Base-by-base conservation (phyloP, 192 early-diverging fungal genomes). In the Kappamyces sp. region DNA sequence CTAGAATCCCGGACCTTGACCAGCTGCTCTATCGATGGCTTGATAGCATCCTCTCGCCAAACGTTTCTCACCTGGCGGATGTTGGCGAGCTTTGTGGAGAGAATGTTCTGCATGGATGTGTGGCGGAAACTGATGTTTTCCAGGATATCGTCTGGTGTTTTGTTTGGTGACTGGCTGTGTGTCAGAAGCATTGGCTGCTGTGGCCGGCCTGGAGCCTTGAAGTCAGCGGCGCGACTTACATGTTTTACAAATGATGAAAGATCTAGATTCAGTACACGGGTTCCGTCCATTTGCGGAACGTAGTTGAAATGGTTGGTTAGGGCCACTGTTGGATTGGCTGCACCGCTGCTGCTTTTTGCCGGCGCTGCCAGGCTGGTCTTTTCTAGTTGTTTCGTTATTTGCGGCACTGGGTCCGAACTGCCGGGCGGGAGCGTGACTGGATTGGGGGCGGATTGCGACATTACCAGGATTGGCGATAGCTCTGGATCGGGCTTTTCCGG, bases 31-130 rank as follows among this genome's bases (percentile, higher is more conserved):
- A 80, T 59, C 4, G 78, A 65, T 1, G 47, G 58, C 45, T 64
- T 60, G 29, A 76, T 61, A 50, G 73, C 67, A 5, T 31, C 34
- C 39, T 75, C 77, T 54, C 73, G 69, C 78, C 78, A 80, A 3
- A 45, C 62, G 8, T 42, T 7, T 9, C 68, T 63, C 37, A 80
- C 61, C 39, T 49, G 37, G 15, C 64, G 69, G 31, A 77, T 53
- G 22, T 46, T 46, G 32, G 43, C 15, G 4, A 80, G 66, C n/a
- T 71, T 62, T 2, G 43, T 39, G 1, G 39, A 22, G 30, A 80
- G 54, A 41, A 77, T 77, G 48, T 65, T 57, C 1, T 59, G 49
- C 62, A 80, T 63, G 9, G 70, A 70, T 2, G 68, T 64, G 59
- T 80, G 73, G 9, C 78, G 57, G 54, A 75, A 72, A 37, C 38